Evolutionary conservation across 2,329 filamentous ascomycete species (phyloP), one percentile per base, ranked within the genome.

Genomic region (Lachnellula cervina): DNA sequence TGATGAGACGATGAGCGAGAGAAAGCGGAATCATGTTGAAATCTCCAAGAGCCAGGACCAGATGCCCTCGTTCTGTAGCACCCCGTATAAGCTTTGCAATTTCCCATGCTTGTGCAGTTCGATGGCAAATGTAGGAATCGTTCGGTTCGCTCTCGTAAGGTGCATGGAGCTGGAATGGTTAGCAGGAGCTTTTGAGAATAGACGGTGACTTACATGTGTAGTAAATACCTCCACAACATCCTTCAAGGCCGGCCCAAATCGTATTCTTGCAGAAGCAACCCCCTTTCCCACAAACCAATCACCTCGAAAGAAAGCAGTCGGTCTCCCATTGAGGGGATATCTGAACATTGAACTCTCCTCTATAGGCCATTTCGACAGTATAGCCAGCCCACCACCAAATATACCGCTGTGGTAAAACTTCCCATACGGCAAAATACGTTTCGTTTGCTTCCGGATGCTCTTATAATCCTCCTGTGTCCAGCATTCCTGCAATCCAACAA

Each of bases 271-370:
- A 68, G 83, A 88, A 6, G 93, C 94, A 43, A 97, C 85, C 16
- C 94, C 94, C 71, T 97, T 97, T 0, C 94, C 94, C 9, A 97
- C 92, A 68, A 86, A 97, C 90, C 93, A 97, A 72, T 97, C 93
- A 11, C 94, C 94, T 58, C 93, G 80, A 74, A 88, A 97, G 73
- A 97, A 96, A 4, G 93, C 93, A 9, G 91, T 93, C 5, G 94
- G 94, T 17, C 93, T 82, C 17, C 94, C 94, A 71, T 96, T 97
- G 52, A 99, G 80, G n/a, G 90, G 84, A 70, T 97, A 99, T 3
- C 79, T 80, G 63, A 84, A 80, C 90, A 97, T 96, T 66, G 80
- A 85, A 71, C 87, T 92, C 75, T 96, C 89, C 66, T 90, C 87
- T 62, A 99, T 91, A 21, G 93, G 92, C 90, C 91, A 97, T 78